Base-by-base conservation (phyloP, 1,139 yeast genomes). In the Lodderomyces orthopsilosis region DNA sequence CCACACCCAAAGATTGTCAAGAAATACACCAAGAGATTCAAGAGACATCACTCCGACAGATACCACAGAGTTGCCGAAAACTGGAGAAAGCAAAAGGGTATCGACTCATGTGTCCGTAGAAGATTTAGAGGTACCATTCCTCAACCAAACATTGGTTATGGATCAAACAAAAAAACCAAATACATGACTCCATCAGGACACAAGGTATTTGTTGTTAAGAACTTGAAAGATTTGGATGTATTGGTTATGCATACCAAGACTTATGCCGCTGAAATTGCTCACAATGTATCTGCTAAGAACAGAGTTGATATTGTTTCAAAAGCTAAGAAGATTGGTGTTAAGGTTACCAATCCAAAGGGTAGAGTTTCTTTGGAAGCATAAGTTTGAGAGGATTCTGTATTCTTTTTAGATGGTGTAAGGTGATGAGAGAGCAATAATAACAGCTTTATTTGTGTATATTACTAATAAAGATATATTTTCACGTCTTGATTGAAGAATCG, bases 21-120 rank as follows among this genome's bases (percentile, higher is more conserved):
- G 93, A 94, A 94, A 91, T 94, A 90, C 88, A 76, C 91, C 74
- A 87, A 87, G 83, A 86, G 86, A 85, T 94, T 94, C 89, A 93
- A 90, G 93, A 90, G 99, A 83, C 98, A 93, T 77, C 98, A 94
- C 83, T 90, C 97, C 75, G 99, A 94, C 87, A 90, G 97, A 79
- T 93, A 89, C 81, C 83, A 83, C 83, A 91, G 98, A 79, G 97
- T 93, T 63, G 79, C 90, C 67, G 97, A 89, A 79, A 85, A 85
- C 84, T 94, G 98, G 98, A 93, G 99, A 89, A 93, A 93, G 82
- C 98, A 94, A 81, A 93, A 91, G 89, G 99, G 99, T 93, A 94
- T 94, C 71, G 99, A 94, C 83, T 91, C 97, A 65, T 85, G 91
- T 80, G 97, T 91, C 74, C 91, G 98, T 85, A 91, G 98, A 84